These are phyloP conservation scores for Curvularia sp. DNA, from an alignment of 2,329 filamentous ascomycete genomes.

Conservation along the genomic window DNA sequence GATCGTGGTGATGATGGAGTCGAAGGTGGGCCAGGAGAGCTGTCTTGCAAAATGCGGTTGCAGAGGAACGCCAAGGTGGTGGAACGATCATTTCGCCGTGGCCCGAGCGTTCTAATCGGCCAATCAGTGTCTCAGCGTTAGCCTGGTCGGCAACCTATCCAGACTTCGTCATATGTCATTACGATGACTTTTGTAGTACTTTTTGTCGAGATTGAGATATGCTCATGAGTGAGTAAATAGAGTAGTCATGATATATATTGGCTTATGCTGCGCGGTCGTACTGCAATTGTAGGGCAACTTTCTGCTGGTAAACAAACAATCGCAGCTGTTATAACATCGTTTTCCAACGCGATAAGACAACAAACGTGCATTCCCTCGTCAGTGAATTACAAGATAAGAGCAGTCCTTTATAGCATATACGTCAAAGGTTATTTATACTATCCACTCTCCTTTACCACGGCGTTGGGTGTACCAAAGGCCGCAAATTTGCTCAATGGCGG, in stretches of 20 bases:
- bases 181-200: neutral
- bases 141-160: constrained; percentile 1
- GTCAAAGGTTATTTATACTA: neutral
- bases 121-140: constrained; percentile 5
- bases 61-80: constrained; percentile 23
- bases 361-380: neutral
- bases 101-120: constrained; percentile 7
- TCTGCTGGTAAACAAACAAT: neutral
- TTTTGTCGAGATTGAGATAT: neutral
- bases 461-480: constrained; percentile 18
- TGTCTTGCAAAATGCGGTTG: constrained; percentile 29
- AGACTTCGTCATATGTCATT: neutral
- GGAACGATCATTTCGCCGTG: constrained; percentile 16
- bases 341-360: neutral
- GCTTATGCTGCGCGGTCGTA: neutral
- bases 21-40: constrained; percentile 36
- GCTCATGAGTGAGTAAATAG: neutral
- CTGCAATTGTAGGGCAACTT: neutral
- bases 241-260: neutral
- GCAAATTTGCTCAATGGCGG: constrained; percentile 34
- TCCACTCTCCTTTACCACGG: neutral
- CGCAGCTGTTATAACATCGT: neutral
- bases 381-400: neutral
- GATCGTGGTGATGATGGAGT: constrained; percentile 45
- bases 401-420: neutral